These are phyloP conservation scores for Trypanosoma mega DNA, from an alignment of 208 protist genomes.

Conservation along the genomic window DNA sequence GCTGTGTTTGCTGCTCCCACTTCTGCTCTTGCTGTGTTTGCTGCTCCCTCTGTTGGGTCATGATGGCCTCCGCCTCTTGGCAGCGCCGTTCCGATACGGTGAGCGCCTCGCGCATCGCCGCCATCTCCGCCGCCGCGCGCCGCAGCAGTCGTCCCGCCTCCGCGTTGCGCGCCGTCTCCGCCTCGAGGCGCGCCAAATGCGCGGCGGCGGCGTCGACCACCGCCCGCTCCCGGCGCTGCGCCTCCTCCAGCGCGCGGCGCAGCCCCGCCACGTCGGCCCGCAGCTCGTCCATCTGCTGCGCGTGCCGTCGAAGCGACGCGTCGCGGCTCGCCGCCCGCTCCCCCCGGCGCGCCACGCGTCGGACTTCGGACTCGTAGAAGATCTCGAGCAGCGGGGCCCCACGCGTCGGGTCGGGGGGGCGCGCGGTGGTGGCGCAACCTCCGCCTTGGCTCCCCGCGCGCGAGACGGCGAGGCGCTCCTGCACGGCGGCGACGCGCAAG, in stretches of 20 bases:
- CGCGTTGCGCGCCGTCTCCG: conserved; percentile 7
- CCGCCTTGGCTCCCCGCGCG: neutral
- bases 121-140: conserved; percentile 2
- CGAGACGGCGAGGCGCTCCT: conserved; percentile 10
- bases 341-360: conserved; percentile 16
- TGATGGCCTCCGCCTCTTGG: no score
- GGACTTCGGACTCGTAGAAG: conserved; percentile 30
- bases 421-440: neutral
- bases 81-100: no score
- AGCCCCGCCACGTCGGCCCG: conserved; percentile 24
- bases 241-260: conserved; percentile 19
- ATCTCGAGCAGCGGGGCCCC: conserved; percentile 27
- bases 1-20: neutral
- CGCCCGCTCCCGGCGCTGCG: conserved; percentile 15
- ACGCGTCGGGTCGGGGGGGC: neutral
- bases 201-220: conserved; percentile 26
- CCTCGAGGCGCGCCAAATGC: conserved; percentile 13
- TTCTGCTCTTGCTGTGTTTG: neutral
- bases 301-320: conserved; percentile 8
- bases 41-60: neutral
- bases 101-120: conserved; percentile 1
- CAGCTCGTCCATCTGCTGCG: conserved; percentile 5
- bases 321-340: conserved; percentile 4
- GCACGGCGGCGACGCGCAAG: conserved; percentile 26
- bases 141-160: conserved; percentile 18